Percentiles rank a stretch among this genome's conserved stretches.
Evolutionary conservation across 306 rosid species (phyloP).

Genomic region (Gastrolobium bilobum): DNA sequence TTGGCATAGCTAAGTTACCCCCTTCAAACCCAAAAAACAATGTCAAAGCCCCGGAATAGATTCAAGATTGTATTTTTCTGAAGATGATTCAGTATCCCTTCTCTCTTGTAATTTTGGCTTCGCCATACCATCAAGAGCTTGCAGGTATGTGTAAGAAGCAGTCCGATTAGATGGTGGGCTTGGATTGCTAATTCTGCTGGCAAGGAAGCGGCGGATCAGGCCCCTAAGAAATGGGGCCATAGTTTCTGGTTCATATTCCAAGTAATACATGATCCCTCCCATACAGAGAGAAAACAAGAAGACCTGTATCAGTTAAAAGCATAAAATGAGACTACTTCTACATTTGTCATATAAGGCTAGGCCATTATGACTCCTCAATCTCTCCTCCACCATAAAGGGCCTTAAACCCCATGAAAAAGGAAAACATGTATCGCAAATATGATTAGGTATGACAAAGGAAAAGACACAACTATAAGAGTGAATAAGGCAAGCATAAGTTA

Average conservation of each 20-base stretch:
- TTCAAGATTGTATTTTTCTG: slow-evolving; percentile 84
- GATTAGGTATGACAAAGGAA: not conserved
- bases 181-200: slow-evolving; percentile 93
- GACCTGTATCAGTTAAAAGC: slow-evolving; percentile 62
- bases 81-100: slow-evolving; percentile 59
- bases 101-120: slow-evolving; percentile 60
- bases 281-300: slow-evolving; percentile 83
- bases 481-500: not conserved
- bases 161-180: slow-evolving; percentile 56
- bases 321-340: slow-evolving; percentile 39
- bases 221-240: slow-evolving; percentile 96
- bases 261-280: slow-evolving; percentile 98
- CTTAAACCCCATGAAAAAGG: not conserved
- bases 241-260: slow-evolving; percentile 92
- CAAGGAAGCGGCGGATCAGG: slow-evolving; percentile 92
- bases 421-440: not conserved
- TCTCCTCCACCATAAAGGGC: not conserved
- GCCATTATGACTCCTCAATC: slow-evolving; percentile 16
- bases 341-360: not conserved
- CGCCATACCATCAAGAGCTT: slow-evolving; percentile 68
- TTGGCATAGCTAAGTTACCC: slow-evolving; percentile 18
- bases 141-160: slow-evolving; percentile 70
- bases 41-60: slow-evolving; percentile 91
- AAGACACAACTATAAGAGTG: not conserved
- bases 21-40: not conserved